A percentile compares a stretch with the other conserved stretches of the same genome.
phyloP scores from a whole-genome alignment of 1,284 basidiomycete genomes.

The Uromyces viciae-fabae region DNA sequence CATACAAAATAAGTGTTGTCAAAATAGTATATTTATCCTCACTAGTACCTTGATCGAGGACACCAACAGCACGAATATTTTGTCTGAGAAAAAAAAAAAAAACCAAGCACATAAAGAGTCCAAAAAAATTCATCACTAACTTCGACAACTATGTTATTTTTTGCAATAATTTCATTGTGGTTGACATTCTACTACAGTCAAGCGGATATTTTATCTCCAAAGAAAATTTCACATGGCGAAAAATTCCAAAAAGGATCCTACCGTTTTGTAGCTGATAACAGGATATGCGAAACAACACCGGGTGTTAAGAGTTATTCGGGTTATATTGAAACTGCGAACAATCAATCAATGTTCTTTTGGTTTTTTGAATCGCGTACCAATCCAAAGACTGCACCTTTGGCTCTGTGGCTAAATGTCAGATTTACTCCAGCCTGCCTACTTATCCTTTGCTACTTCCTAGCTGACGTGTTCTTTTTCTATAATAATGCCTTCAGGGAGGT shows the following conservation, averaged over 20 bases:
- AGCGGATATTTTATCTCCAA: conserved; percentile 7
- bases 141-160: too few species aligned
- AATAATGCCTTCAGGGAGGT: conserved; percentile 48
- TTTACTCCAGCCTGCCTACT: not conserved
- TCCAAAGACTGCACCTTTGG: conserved; percentile 62
- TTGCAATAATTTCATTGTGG: too few species aligned
- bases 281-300: conserved; percentile 69
- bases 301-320: conserved; percentile 67
- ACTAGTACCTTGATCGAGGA: too few species aligned
- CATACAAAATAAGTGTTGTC: too few species aligned
- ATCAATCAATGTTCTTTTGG: conserved; percentile 66
- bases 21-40: too few species aligned
- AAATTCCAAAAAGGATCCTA: conserved; percentile 18
- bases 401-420: conserved; percentile 60
- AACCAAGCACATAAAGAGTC: too few species aligned
- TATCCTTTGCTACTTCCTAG: conserved; percentile 47
- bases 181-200: not conserved
- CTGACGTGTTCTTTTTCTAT: conserved; percentile 56
- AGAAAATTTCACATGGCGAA: conserved; percentile 7
- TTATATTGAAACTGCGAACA: conserved; percentile 62
- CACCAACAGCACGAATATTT: too few species aligned
- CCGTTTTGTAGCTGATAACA: conserved; percentile 58
- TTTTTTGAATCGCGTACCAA: conserved; percentile 65
- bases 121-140: too few species aligned
- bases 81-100: too few species aligned